Conservation (phyloP, 768 basidiomycete genomes). For the Crepidotus variabilis region DNA sequence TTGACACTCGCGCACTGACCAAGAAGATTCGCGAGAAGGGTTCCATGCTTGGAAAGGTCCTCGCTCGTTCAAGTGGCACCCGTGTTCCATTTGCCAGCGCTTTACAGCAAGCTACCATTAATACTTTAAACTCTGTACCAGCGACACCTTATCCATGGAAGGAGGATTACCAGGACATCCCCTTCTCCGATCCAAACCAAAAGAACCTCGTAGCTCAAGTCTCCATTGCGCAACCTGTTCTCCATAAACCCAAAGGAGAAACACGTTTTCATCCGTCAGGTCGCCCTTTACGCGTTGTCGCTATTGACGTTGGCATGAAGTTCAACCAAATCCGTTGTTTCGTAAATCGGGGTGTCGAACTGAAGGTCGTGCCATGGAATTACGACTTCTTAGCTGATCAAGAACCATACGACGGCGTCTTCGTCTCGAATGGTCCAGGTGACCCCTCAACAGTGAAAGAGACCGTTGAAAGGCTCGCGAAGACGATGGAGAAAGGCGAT, state of each 20-base stretch:
- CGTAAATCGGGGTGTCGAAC: slow-evolving; percentile 83
- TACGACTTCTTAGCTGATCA: slow-evolving; percentile 81
- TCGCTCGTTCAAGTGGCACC: slow-evolving; percentile 56
- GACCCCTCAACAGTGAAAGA: slow-evolving; percentile 82
- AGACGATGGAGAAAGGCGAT: slow-evolving; percentile 67
- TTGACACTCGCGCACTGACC: slow-evolving; percentile 95
- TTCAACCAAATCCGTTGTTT: slow-evolving; percentile 99
- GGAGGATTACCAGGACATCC: slow-evolving; percentile 77
- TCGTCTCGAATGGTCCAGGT: slow-evolving; percentile 97
- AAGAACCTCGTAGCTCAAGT: slow-evolving; percentile 90
- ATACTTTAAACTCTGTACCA: slow-evolving; percentile 47
- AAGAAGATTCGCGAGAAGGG: slow-evolving; percentile 96
- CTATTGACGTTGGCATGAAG: slow-evolving; percentile 99
- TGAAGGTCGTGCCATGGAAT: slow-evolving; percentile 98
- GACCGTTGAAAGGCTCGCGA: slow-evolving; percentile 67
- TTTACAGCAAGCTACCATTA: slow-evolving; percentile 13
- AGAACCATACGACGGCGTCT: slow-evolving; percentile 90
- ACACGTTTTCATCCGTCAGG: slow-evolving; percentile 73
- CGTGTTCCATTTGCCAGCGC: slow-evolving; percentile 34
- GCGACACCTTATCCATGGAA: slow-evolving; percentile 62
- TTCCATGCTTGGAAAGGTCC: slow-evolving; percentile 82
- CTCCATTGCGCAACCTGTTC: slow-evolving; percentile 62
- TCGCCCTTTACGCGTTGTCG: slow-evolving; percentile 78
- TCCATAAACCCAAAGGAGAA: slow-evolving; percentile 59
- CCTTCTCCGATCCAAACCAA: slow-evolving; percentile 85